Evolutionary conservation across 1,284 basidiomycete species (phyloP).

Genomic region (Apiotrichum veenhuisii): DNA sequence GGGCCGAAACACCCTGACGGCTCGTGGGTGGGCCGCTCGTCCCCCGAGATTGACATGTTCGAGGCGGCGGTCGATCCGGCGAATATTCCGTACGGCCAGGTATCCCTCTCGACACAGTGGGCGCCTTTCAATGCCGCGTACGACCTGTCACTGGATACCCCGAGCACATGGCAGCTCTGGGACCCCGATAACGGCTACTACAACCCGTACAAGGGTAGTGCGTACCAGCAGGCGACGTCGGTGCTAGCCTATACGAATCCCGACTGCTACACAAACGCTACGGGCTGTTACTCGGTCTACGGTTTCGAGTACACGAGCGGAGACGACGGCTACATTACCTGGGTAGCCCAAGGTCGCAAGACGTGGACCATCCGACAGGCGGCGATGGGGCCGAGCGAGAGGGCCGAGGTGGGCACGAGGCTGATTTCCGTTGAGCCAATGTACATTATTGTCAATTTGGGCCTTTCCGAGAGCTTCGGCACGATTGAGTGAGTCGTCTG

Average conservation of each 20-base stretch:
- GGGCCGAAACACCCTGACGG: conserved; percentile 62
- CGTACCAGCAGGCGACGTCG: conserved; percentile 73
- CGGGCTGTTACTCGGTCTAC: conserved; percentile 50
- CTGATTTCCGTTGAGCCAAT: conserved; percentile 73
- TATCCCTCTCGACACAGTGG: conserved; percentile 33
- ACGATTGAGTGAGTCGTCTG: conserved; percentile 59
- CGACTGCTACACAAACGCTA: conserved; percentile 55
- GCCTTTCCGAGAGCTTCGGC: conserved; percentile 51
- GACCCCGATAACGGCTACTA: conserved; percentile 56
- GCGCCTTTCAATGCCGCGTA: conserved; percentile 63
- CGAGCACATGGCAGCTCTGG: conserved; percentile 39
- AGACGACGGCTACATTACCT: conserved; percentile 61
- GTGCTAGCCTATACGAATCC: conserved; percentile 56
- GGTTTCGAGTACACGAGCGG: conserved; percentile 69
- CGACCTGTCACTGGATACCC: conserved; percentile 54
- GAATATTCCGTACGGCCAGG: conserved; percentile 15
- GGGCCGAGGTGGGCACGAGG: conserved; percentile 58
- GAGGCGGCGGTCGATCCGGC: conserved; percentile 56
- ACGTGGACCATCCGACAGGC: conserved; percentile 57
- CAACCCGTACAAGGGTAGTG: conserved; percentile 73
- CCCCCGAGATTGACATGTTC: conserved; percentile 65
- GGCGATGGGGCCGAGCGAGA: conserved; percentile 58
- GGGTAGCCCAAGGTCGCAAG: conserved; percentile 59
- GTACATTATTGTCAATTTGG: conserved; percentile 51
- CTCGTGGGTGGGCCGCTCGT: conserved; percentile 55